A percentile compares a stretch with the other conserved stretches of the same genome.
These are phyloP conservation scores for Aspergillus diversus DNA, from an alignment of 495 filamentous ascomycete species.

Conservation along the genomic window DNA sequence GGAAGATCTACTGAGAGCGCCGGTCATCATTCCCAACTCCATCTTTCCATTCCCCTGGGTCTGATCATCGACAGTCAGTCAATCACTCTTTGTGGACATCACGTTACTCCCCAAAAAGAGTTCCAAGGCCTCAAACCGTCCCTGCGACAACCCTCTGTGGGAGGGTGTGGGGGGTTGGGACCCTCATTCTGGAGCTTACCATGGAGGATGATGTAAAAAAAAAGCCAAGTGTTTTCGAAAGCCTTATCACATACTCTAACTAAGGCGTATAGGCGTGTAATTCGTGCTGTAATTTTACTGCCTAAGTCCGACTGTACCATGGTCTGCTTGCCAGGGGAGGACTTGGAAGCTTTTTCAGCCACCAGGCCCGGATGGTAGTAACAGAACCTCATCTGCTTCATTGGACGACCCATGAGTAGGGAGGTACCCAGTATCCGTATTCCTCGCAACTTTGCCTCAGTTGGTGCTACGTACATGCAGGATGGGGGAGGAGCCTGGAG, in stretches of 20 bases:
- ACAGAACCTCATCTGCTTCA: no score
- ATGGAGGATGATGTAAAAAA: slow-evolving; percentile 11
- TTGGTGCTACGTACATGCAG: no score
- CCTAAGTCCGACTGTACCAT: slow-evolving; percentile 8
- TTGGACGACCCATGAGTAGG: no score
- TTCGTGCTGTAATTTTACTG: slow-evolving; percentile 15
- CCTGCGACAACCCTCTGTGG: neutral
- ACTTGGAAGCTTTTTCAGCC: no score
- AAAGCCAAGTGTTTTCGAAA: neutral
- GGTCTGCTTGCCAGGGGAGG: no score
- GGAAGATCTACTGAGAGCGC: slow-evolving; percentile 17
- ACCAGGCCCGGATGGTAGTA: no score
- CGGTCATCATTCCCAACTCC: slow-evolving; percentile 9
- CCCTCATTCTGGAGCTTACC: neutral
- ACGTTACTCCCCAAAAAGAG: slow-evolving; percentile 3
- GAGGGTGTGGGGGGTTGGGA: slow-evolving; percentile 8
- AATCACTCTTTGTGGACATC: slow-evolving; percentile 13
- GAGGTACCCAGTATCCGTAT: no score
- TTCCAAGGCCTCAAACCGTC: neutral
- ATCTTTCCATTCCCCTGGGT: slow-evolving; percentile 25
- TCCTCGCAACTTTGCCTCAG: no score
- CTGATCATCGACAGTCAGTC: slow-evolving; percentile 21
- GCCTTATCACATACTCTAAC: slow-evolving; percentile 1
- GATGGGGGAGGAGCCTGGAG: neutral
- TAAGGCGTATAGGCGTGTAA: neutral